Evolutionary conservation across 2,329 filamentous ascomycete species (phyloP), one percentile per base, ranked within the genome.

Genomic region (Ophiocordyceps robertsii): DNA sequence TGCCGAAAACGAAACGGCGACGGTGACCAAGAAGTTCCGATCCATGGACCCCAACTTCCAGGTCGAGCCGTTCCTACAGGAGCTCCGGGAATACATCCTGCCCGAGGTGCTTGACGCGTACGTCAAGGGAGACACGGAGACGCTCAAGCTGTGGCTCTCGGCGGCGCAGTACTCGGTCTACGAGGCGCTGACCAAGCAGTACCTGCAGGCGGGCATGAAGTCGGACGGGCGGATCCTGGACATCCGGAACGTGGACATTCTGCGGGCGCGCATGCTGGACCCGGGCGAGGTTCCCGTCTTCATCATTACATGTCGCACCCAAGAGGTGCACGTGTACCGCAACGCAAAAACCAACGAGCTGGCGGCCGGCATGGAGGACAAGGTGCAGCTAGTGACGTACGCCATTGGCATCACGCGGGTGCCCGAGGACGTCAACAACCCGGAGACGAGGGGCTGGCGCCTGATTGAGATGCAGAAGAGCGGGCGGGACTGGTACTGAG

Each of bases 381-480:
- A 89, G 67, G 92, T 98, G 21, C 92, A 98, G 66, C 80, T 95
- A 52, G 92, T 98, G 51, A 96, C 92, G 2, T 98, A 98, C 58
- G 92, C 90, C 49, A 96, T 98, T 53, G 92, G 92, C 54, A 84
- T 98, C 46, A 98, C 92, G 4, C 75, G 92, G 50, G 80, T 94
- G 46, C 82, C 92, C 2, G 92, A 98, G 59, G 92, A 98, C 53
- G 90, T 96, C 52, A 90, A 82, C 70, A 96, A 98, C 63, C 85
- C 88, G 2, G 92, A 98, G 68, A 98, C 92, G 11, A 77, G 89
- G 57, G 92, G 92, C 29, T 98, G 92, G 92, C 82, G 90, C 56
- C 70, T 98, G 62, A 96, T 98, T 58, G 92, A 98, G 69, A 79
- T 98, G 70, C 92, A 98, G 65, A 98, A 98, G 80, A 93, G 87